Base-by-base conservation (phyloP, 306 rosid genomes). In the Acacia melanoxylon region DNA sequence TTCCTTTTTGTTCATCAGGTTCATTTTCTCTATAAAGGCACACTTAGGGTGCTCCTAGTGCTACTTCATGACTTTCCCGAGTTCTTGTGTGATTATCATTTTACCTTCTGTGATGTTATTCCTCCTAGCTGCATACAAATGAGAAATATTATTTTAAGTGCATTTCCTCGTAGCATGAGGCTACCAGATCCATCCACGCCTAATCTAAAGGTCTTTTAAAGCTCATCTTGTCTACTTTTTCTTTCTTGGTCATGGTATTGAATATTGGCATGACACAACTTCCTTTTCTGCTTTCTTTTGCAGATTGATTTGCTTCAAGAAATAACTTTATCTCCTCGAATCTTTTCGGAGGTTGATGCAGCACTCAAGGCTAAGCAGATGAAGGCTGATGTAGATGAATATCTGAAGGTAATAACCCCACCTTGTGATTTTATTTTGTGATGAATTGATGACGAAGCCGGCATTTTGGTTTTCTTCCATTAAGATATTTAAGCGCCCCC, bases 71-170 rank as follows among this genome's bases (percentile, higher is more conserved):
- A 96, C 80, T 96, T 96, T 83, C 99, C 98, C 0, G 99, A 96
- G 89, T 96, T 96, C 85, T 89, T 96, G 8, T 93, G 98, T 86
- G 99, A 96, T 81, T 96, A 92, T 81, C 98, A 96, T 87, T 93
- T 96, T 87, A 90, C 98, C 74, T 96, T 93, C 80, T 96, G 98
- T 80, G 99, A 96, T 82, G 94, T 94, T 33, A 93, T 96, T 76
- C 99, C 98, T 80, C 98, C 98, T 58, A 92, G 98, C 84, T 96
- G 98, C 91, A 92, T 96, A 79, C 98, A 96, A 86, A 96, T 93
- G 98, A 90, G 99, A 68, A 96, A 93, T 84, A 96, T 96, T 69
- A 94, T 96, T 81, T 90, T 96, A 59, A 96, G 99, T 88, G 99
- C 99, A 69, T 93, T 96, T 86, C 98, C 99, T 6, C 98, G 95